phyloP scores from a whole-genome alignment of 345 rosid species.

The Pseudoturritis turrita region DNA sequence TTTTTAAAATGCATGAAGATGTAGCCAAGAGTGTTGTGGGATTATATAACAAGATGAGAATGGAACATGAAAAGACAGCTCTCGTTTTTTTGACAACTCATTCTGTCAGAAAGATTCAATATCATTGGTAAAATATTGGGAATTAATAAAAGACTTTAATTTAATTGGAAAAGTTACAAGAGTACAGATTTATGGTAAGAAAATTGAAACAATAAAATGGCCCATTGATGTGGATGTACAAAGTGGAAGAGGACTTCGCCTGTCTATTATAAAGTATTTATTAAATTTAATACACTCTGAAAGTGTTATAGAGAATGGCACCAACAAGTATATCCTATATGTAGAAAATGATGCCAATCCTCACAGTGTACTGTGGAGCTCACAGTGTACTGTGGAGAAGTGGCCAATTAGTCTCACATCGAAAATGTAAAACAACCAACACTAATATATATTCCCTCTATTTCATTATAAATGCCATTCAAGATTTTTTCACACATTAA shows the following conservation, averaged over 20 bases:
- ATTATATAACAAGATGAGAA: conserved; percentile 21
- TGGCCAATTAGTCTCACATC: not conserved
- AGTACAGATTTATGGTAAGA: not conserved
- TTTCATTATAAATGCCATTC: no score
- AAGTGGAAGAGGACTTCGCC: conserved; percentile 21
- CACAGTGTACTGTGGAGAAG: not conserved
- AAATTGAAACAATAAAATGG: conserved; percentile 10
- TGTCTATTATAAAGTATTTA: not conserved
- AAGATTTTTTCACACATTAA: no score
- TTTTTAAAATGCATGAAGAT: conserved; percentile 14
- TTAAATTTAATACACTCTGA: not conserved
- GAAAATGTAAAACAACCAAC: not conserved
- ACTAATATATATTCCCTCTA: no score
- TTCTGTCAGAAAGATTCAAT: conserved; percentile 1
- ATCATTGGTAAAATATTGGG: not conserved
- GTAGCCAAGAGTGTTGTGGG: conserved; percentile 8
- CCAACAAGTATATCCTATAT: not conserved
- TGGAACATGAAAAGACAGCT: conserved; percentile 4
- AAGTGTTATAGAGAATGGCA: not conserved
- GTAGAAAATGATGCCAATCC: not conserved
- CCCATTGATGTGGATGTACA: conserved; percentile 26
- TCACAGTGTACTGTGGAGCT: not conserved
- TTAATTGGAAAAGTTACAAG: conserved; percentile 9
- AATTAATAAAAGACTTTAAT: not conserved
- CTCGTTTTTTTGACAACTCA: conserved; percentile 25